Evolutionary conservation across 2,329 filamentous ascomycete species (phyloP), one percentile per base, ranked within the genome.

Genomic region (Botryotinia narcissicola): DNA sequence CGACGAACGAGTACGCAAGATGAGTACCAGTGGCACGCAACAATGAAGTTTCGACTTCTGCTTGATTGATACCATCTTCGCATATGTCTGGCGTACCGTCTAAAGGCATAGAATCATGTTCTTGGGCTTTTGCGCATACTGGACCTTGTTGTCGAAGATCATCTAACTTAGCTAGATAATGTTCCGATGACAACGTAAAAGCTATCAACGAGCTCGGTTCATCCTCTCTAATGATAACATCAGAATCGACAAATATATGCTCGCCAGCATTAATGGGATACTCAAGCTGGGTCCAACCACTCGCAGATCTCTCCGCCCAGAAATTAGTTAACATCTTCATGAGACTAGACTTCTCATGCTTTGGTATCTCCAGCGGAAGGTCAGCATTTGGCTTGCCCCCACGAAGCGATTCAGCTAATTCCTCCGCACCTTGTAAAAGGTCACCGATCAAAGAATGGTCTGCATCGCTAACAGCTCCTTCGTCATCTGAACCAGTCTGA

Each of bases 321-420:
- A 99, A 99, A 79, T 95, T 98, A 25, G 94, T 96, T 63, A 99
- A 87, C 85, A 98, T 94, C 81, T 97, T 97, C 89, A 99, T 92
- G 76, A 98, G 85, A 63, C 94, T 98, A 73, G 91, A 95, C 82
- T 95, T 96, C 80, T 98, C 94, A 80, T 98, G 94, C 79, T 94
- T 97, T 1, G 94, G 94, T 20, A 99, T 87, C 78, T 97, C 94
- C 16, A 93, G 83, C 0, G 88, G 86, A 37, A 90, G 86, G 70
- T 90, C 89, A 2, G 85, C 85, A 78, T 84, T 88, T 6, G 87
- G 86, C 77, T 90, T 91, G 54, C 79, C 78, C 18, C 81, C 83
- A 57, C 84, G 82, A 75, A 90, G 85, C 74, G 88, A 87, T 66
- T 89, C 88, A 2, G 88, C 88, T 70, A 91, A 86, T 72, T 90